Evolutionary conservation across 768 basidiomycete genomes (phyloP).

Genomic region (Serendipita sp.): DNA sequence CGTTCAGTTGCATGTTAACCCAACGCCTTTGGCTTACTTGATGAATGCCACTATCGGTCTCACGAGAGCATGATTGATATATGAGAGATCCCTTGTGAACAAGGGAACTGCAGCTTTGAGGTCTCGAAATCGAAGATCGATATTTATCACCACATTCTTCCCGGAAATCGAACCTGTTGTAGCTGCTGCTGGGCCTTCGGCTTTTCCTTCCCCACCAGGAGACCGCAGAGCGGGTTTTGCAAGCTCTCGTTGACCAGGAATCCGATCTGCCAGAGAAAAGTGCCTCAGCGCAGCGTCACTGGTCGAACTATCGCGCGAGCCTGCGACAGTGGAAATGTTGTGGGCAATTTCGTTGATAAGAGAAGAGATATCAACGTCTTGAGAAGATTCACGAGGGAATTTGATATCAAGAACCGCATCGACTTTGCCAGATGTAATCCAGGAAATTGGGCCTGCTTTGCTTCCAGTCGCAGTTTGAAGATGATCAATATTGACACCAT

Average conservation of each 20-base stretch:
- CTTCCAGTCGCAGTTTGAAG: conserved; percentile 67
- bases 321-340: conserved; percentile 41
- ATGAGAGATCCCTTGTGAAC: conserved; percentile 75
- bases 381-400: conserved; percentile 68
- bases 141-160: conserved; percentile 57
- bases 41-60: conserved; percentile 97
- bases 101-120: conserved; percentile 89
- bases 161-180: conserved; percentile 22
- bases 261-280: conserved; percentile 36
- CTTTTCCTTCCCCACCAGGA: conserved; percentile 33
- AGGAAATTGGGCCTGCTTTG: conserved; percentile 75
- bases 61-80: conserved; percentile 84
- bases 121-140: conserved; percentile 89
- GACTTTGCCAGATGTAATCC: conserved; percentile 94
- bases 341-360: conserved; percentile 84
- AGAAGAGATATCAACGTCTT: conserved; percentile 57
- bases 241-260: conserved; percentile 75
- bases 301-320: conserved; percentile 19
- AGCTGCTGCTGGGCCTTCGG: conserved; percentile 19
- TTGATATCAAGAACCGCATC: conserved; percentile 97
- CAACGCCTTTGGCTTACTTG: conserved; percentile 43
- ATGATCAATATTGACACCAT: conserved; percentile 94
- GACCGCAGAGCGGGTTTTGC: conserved; percentile 74
- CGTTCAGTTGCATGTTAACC: conserved; percentile 9
- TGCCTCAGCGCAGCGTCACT: conserved; percentile 31